Evolutionary conservation across 2,329 filamentous ascomycete genomes (phyloP).

Genomic region (Neocatenulostroma microsporum): DNA sequence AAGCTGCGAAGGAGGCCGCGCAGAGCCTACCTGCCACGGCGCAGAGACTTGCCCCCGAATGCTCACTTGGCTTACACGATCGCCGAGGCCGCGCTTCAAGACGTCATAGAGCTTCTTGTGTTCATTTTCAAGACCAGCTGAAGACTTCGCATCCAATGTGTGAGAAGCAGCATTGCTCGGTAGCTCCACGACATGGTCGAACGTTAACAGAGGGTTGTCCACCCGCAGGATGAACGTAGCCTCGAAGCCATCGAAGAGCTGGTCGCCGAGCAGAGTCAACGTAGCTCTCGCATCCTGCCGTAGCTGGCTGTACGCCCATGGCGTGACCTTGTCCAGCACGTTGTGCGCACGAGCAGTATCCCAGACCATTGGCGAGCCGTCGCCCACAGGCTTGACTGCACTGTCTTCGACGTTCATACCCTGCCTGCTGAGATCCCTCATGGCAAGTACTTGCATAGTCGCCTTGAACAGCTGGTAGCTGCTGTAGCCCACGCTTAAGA

Average conservation of each 20-base stretch:
- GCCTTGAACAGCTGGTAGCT: slow-evolving; percentile 94
- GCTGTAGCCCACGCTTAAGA: slow-evolving; percentile 73
- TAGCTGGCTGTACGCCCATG: slow-evolving; percentile 70
- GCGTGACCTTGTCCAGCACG: slow-evolving; percentile 79
- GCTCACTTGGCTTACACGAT: slow-evolving; percentile 63
- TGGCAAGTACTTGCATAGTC: slow-evolving; percentile 75
- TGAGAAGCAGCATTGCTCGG: no score
- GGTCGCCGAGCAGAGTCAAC: slow-evolving; percentile 65
- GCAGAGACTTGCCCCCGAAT: slow-evolving; percentile 14
- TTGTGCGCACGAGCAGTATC: slow-evolving; percentile 71
- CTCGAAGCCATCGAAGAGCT: slow-evolving; percentile 70
- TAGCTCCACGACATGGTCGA: slow-evolving; percentile 46
- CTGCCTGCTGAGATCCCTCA: slow-evolving; percentile 62
- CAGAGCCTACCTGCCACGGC: slow-evolving; percentile 32
- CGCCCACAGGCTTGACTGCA: slow-evolving; percentile 32
- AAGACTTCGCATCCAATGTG: no score
- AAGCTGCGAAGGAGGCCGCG: no score
- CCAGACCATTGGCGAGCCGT: slow-evolving; percentile 61
- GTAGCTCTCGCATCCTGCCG: slow-evolving; percentile 68
- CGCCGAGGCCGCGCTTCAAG: slow-evolving; percentile 63
- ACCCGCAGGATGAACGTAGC: slow-evolving; percentile 66
- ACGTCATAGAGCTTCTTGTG: slow-evolving; percentile 59
- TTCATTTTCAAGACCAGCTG: slow-evolving; percentile 16
- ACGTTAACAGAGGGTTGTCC: slow-evolving; percentile 45
- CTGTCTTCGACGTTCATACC: slow-evolving; percentile 42